phyloP scores from a whole-genome alignment of 2,329 filamentous ascomycete genomes.

The Podosphaera xanthii region DNA sequence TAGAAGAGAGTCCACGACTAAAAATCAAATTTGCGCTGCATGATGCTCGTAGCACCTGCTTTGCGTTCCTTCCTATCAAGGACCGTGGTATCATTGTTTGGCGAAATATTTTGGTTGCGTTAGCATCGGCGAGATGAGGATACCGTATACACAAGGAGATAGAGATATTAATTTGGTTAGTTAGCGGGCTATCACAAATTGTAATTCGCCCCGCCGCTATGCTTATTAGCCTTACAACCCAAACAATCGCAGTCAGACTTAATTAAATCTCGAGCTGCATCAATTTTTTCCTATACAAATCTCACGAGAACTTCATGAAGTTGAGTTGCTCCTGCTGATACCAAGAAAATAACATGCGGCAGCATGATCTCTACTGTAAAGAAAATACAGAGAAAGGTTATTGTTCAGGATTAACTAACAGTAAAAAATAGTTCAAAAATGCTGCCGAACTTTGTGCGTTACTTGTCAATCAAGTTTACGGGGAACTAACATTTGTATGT shows the following conservation, averaged over 20 bases:
- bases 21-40: slow-evolving; percentile 31
- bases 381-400: neutral
- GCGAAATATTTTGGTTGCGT: neutral
- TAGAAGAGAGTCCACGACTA: slow-evolving; percentile 33
- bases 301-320: neutral
- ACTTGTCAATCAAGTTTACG: slow-evolving; percentile 71
- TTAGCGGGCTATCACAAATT: neutral
- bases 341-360: slow-evolving; percentile 52
- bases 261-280: no score
- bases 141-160: neutral
- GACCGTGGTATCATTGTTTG: slow-evolving; percentile 44
- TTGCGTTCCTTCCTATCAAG: slow-evolving; percentile 38
- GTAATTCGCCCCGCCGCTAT: neutral
- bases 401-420: slow-evolving; percentile 4
- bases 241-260: no score
- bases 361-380: slow-evolving; percentile 32
- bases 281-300: no score
- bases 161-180: neutral
- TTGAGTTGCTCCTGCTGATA: no score
- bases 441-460: slow-evolving; percentile 75
- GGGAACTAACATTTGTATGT: slow-evolving; percentile 76
- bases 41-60: slow-evolving; percentile 35
- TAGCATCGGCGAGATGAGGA: neutral
- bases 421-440: slow-evolving; percentile 35
- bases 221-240: neutral